Conservation (phyloP, 345 rosid genomes). For the Salix purpurea region DNA sequence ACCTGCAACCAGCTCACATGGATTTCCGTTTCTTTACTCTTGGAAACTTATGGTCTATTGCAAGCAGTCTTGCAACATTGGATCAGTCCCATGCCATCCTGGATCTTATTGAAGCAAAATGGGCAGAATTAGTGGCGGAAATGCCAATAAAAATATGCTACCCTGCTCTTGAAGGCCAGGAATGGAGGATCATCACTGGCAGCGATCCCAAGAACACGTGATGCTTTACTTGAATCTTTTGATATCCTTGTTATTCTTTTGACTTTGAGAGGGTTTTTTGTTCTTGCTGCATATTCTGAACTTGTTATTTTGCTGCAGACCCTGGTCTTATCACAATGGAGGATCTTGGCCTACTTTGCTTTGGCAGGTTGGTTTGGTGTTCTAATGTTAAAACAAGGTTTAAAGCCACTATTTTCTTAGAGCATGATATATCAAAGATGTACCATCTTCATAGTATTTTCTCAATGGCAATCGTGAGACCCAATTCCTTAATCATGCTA, state of each 20-base stretch:
- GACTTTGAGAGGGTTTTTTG: not conserved
- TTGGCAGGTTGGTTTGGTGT: constrained; percentile 74
- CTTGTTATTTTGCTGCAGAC: constrained; percentile 46
- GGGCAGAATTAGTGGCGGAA: constrained; percentile 76
- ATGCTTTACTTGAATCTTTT: constrained; percentile 7
- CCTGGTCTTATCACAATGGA: constrained; percentile 96
- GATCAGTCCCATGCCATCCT: constrained; percentile 88
- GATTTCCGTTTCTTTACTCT: constrained; percentile 91
- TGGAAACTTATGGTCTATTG: constrained; percentile 81
- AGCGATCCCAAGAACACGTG: constrained; percentile 97
- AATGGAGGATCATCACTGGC: constrained; percentile 81
- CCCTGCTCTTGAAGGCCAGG: constrained; percentile 82
- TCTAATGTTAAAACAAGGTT: not conserved
- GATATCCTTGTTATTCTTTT: not conserved
- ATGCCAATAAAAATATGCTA: constrained; percentile 85
- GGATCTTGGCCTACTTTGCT: constrained; percentile 95
- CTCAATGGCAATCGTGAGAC: not conserved
- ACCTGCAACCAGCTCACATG: constrained; percentile 95
- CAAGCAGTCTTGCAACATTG: constrained; percentile 59
- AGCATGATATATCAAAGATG: not conserved
- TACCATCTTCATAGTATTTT: not conserved
- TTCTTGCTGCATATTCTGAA: constrained; percentile 5
- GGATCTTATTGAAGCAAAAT: constrained; percentile 77
- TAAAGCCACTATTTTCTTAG: not conserved
- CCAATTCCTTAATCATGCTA: too few relatives aligned